phyloP scores from a whole-genome alignment of 345 rosid genomes.

The Bruguiera sexangula region DNA sequence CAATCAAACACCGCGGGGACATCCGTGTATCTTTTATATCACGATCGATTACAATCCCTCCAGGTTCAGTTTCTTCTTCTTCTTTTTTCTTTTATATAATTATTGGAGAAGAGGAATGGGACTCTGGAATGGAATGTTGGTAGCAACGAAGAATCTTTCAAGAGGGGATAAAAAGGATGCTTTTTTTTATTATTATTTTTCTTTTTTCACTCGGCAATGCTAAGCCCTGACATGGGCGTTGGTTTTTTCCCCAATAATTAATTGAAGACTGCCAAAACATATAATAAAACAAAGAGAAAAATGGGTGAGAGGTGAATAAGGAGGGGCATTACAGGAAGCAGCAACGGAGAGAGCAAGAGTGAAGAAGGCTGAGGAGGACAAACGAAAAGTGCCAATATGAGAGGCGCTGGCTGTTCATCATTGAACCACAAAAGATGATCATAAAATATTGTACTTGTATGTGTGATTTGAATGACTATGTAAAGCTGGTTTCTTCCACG shows the following conservation, averaged over 20 bases:
- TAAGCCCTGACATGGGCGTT: slow-evolving; percentile 14
- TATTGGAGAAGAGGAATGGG: too few species aligned
- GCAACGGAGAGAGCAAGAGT: slow-evolving; percentile 3
- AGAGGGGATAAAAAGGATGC: background rate
- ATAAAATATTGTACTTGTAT: too few species aligned
- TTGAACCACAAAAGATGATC: too few species aligned
- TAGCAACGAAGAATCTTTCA: slow-evolving; percentile 14
- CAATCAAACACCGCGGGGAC: background rate
- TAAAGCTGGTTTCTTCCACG: background rate
- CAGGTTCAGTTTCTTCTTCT: too few species aligned
- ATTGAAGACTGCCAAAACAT: slow-evolving; percentile 19
- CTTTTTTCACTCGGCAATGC: slow-evolving; percentile 7
- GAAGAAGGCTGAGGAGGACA: slow-evolving; percentile 14
- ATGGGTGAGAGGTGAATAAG: too few species aligned
- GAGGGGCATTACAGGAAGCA: slow-evolving; percentile 26
- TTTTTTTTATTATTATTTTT: background rate
- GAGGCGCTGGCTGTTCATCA: too few species aligned
- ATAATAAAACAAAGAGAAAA: slow-evolving; percentile 15
- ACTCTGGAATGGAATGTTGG: slow-evolving; percentile 1
- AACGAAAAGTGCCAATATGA: slow-evolving; percentile 22
- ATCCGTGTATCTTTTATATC: too few species aligned
- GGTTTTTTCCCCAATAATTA: background rate
- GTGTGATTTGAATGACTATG: background rate
- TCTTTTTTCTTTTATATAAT: too few species aligned
- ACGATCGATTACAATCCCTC: too few species aligned